Evolutionary conservation across 768 basidiomycete species (phyloP).

Genomic region (Suillus spraguei): DNA sequence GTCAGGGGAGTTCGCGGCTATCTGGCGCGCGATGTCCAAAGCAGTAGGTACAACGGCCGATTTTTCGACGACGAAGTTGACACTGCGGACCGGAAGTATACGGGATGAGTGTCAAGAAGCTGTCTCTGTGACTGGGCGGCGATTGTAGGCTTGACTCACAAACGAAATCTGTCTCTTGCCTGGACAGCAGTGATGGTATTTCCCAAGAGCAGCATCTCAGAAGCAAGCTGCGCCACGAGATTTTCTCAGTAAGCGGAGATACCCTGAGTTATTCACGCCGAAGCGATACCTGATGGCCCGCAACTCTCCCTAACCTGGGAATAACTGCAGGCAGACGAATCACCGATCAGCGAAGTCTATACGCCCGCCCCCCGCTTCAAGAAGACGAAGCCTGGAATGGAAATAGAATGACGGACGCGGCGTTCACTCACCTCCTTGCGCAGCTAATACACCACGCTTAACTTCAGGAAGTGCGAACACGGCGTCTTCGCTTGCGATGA

Average conservation of each 20-base stretch:
- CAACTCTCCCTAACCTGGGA: slow-evolving; percentile 62
- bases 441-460: slow-evolving; percentile 72
- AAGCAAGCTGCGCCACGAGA: slow-evolving; percentile 55
- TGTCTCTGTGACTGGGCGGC: slow-evolving; percentile 11
- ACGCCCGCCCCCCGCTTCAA: slow-evolving; percentile 8
- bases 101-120: slow-evolving; percentile 10
- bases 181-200: slow-evolving; percentile 66
- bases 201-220: slow-evolving; percentile 78
- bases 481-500: slow-evolving; percentile 66
- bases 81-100: slow-evolving; percentile 42
- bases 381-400: neutral
- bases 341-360: slow-evolving; percentile 18
- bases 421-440: slow-evolving; percentile 61
- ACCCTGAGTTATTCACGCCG: slow-evolving; percentile 11
- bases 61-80: slow-evolving; percentile 68
- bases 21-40: slow-evolving; percentile 58
- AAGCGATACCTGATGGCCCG: slow-evolving; percentile 72
- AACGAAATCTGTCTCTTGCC: slow-evolving; percentile 70
- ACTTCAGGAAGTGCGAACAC: slow-evolving; percentile 80
- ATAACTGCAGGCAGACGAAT: slow-evolving; percentile 48
- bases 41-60: slow-evolving; percentile 59
- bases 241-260: slow-evolving; percentile 21
- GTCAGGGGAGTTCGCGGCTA: slow-evolving; percentile 73
- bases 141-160: slow-evolving; percentile 51
- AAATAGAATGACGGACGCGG: slow-evolving; percentile 3